Conservation (phyloP, 129 eudicot species). For the Pulicaria dysenterica region DNA sequence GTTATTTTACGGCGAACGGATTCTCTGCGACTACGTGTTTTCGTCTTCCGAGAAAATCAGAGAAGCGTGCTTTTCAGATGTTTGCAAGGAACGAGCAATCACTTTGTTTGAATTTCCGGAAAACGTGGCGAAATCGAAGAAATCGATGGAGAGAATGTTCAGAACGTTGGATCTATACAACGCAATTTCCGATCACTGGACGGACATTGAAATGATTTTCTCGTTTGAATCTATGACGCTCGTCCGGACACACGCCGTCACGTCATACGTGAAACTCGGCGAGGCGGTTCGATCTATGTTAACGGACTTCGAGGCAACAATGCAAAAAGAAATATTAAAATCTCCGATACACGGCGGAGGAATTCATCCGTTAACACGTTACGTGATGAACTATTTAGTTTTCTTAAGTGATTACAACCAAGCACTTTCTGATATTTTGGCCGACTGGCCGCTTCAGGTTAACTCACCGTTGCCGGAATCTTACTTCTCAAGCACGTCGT, state of each 20-base stretch:
- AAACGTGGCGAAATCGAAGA: conserved; percentile 61
- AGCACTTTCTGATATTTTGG: conserved; percentile 55
- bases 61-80: conserved; percentile 71
- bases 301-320: conserved; percentile 66
- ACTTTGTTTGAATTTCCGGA: conserved; percentile 62
- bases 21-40: conserved; percentile 75
- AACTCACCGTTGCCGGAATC: conserved; percentile 70
- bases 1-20: conserved; percentile 64
- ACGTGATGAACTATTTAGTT: conserved; percentile 86
- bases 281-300: conserved; percentile 58
- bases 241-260: conserved; percentile 55
- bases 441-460: conserved; percentile 49
- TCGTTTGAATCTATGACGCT: conserved; percentile 51
- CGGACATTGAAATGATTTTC: conserved; percentile 66
- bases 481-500: conserved; percentile 46
- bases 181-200: conserved; percentile 49
- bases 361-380: conserved; percentile 75
- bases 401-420: conserved; percentile 61
- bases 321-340: conserved; percentile 71
- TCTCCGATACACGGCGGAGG: conserved; percentile 63
- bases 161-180: conserved; percentile 62
- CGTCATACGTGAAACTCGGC: conserved; percentile 54
- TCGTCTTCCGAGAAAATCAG: conserved; percentile 46
- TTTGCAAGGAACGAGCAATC: conserved; percentile 54
- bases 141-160: conserved; percentile 80